phyloP scores from a whole-genome alignment of 2,329 filamentous ascomycete genomes.

The Exophiala phaeomuriformis region DNA sequence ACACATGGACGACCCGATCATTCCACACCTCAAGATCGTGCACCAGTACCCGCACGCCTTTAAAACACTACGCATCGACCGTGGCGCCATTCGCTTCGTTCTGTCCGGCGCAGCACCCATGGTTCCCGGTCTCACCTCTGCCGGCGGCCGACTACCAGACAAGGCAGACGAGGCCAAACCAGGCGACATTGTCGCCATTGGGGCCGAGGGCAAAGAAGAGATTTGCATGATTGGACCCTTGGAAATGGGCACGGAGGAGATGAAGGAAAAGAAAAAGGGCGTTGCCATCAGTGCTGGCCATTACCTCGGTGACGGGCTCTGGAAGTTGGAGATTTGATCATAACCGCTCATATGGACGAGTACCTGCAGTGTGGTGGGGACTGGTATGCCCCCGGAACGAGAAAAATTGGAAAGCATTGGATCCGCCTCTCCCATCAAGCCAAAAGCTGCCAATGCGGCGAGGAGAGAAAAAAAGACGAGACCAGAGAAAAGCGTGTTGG shows the following conservation, averaged over 20 bases:
- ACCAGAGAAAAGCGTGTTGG: too few relatives aligned
- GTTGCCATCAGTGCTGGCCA: slow-evolving; percentile 90
- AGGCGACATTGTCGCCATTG: slow-evolving; percentile 78
- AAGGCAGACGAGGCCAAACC: slow-evolving; percentile 63
- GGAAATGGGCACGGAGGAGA: slow-evolving; percentile 78
- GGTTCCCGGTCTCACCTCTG: slow-evolving; percentile 83
- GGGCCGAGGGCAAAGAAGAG: slow-evolving; percentile 88
- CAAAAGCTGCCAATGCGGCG: too few relatives aligned
- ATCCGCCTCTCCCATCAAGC: too few relatives aligned
- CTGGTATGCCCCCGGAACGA: too few relatives aligned
- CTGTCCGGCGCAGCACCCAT: slow-evolving; percentile 89
- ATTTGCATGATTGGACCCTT: slow-evolving; percentile 81
- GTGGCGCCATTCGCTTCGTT: slow-evolving; percentile 94
- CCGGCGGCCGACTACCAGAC: slow-evolving; percentile 68
- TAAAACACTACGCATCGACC: slow-evolving; percentile 79
- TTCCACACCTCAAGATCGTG: slow-evolving; percentile 82
- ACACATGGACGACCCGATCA: slow-evolving; percentile 65
- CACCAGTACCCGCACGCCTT: slow-evolving; percentile 85
- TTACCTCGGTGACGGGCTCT: slow-evolving; percentile 88
- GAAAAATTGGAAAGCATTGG: too few relatives aligned
- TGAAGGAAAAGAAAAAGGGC: slow-evolving; percentile 90
- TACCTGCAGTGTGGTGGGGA: too few relatives aligned
- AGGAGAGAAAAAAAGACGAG: too few relatives aligned
- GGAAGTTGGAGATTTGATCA: slow-evolving; percentile 56
- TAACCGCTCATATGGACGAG: not conserved